Evolutionary conservation across 345 rosid species (phyloP).

Genomic region (Ailanthus altissimus): DNA sequence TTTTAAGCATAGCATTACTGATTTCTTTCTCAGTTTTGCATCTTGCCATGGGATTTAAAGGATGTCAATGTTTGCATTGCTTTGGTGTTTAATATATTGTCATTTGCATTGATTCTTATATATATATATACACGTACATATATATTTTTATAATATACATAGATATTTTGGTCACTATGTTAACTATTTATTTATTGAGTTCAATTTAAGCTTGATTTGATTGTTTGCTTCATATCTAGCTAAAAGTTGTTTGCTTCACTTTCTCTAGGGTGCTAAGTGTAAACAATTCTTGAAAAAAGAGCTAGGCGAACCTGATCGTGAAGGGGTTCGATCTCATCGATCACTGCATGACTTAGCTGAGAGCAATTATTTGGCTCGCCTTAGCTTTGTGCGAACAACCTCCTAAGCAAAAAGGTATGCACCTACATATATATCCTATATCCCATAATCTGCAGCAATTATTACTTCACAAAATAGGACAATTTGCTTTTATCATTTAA

Average conservation of each 20-base stretch:
- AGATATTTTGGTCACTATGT: not conserved
- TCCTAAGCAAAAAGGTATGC: slow-evolving; percentile 25
- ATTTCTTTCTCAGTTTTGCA: not conserved
- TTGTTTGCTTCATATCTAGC: too few species aligned
- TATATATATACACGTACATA: too few species aligned
- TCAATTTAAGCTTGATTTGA: not conserved
- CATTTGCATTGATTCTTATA: not conserved
- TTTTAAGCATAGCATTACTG: too few species aligned
- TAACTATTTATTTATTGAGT: not conserved
- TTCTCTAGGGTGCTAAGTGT: slow-evolving; percentile 61
- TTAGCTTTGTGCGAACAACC: slow-evolving; percentile 61
- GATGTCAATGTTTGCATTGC: not conserved
- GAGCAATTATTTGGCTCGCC: slow-evolving; percentile 66
- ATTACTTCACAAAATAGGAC: not conserved
- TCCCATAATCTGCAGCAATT: not conserved
- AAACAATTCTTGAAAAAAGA: slow-evolving; percentile 56
- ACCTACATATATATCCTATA: not conserved
- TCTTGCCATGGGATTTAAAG: not conserved
- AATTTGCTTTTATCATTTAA: not conserved
- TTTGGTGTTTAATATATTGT: not conserved
- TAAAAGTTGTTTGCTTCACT: not conserved
- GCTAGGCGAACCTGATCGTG: slow-evolving; percentile 37
- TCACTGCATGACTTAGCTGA: slow-evolving; percentile 92
- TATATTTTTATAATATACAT: not conserved
- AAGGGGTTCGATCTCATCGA: slow-evolving; percentile 49